Percentiles rank a stretch among this genome's conserved stretches.
Conservation (phyloP, 768 basidiomycete species). For the Calvatia gigantea region DNA sequence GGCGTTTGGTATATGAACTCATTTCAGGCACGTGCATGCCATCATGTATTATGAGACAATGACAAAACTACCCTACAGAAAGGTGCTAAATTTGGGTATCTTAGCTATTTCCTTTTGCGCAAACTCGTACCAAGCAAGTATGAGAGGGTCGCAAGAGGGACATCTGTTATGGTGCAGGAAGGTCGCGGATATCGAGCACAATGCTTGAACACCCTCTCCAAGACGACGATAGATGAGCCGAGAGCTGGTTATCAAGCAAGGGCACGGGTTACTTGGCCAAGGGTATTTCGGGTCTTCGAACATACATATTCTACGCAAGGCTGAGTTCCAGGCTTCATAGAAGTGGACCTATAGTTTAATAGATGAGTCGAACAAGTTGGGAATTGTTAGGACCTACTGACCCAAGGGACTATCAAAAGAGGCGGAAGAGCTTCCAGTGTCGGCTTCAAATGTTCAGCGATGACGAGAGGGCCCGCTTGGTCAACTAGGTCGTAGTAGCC, state of each 20-base stretch:
- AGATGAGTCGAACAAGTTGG: neutral
- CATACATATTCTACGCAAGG: neutral
- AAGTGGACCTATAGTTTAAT: neutral
- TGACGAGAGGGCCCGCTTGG: constrained; percentile 18
- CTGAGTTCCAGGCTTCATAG: constrained; percentile 1
- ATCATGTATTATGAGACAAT: neutral
- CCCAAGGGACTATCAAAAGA: constrained; percentile 17
- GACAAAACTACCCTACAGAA: neutral
- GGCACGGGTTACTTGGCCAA: constrained; percentile 1
- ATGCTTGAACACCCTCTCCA: neutral
- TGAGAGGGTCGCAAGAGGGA: neutral
- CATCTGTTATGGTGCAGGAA: neutral
- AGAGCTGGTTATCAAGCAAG: neutral
- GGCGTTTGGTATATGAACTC: neutral
- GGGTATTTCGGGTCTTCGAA: neutral
- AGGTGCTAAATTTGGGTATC: neutral
- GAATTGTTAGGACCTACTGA: neutral
- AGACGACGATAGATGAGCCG: neutral
- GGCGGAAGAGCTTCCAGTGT: constrained; percentile 14
- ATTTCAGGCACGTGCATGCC: neutral
- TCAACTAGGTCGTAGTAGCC: constrained; percentile 19
- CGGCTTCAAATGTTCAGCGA: constrained; percentile 9
- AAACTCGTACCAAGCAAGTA: neutral
- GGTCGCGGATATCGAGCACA: neutral
- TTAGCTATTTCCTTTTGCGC: neutral